Evolutionary conservation across 75 land plant species (phyloP), one percentile per base, ranked within the genome.

Genomic region (Isoetes taiwanensis): DNA sequence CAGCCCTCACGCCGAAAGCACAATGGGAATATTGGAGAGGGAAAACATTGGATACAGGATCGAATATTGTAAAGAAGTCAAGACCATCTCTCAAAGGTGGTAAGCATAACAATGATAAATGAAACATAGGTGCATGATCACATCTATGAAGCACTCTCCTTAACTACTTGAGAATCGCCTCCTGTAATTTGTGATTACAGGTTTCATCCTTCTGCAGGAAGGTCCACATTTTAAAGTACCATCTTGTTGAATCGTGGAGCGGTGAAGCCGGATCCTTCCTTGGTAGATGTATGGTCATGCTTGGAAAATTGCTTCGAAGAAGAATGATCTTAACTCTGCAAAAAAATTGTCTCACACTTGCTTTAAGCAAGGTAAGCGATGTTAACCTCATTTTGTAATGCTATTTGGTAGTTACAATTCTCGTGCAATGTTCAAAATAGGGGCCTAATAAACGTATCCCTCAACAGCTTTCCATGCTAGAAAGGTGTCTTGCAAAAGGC

Each of bases 51-150:
- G 88, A 91, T 71, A 88, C 73, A 12, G 67, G 72, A 27, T 76
- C 94, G 85, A 91, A 30, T 91, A 91, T 63, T 57, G 63, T 54
- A 91, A 86, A 58, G 94, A 86, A 54, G 91, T 5, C 93, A 91
- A 73, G 94, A 83, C 59, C 97, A 91, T 67, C 78, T 91, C 21
- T 80, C 94, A 26, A 91, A 91, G 80, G 87, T 93, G 42, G 97
- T 91, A 78, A 48, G 79, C n/a, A n/a, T n/a, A n/a, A n/a, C n/a
- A n/a, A n/a, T n/a, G n/a, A n/a, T n/a, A n/a, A n/a, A n/a, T n/a
- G n/a, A n/a, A n/a, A n/a, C n/a, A n/a, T n/a, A n/a, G n/a, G n/a
- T n/a, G n/a, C n/a, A n/a, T n/a, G n/a, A n/a, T n/a, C n/a, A n/a
- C n/a, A n/a, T n/a, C n/a, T n/a, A n/a, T n/a, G n/a, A n/a, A n/a